Evolutionary conservation across 257 asterid genomes (phyloP).

Genomic region (Eustoma russellianum): DNA sequence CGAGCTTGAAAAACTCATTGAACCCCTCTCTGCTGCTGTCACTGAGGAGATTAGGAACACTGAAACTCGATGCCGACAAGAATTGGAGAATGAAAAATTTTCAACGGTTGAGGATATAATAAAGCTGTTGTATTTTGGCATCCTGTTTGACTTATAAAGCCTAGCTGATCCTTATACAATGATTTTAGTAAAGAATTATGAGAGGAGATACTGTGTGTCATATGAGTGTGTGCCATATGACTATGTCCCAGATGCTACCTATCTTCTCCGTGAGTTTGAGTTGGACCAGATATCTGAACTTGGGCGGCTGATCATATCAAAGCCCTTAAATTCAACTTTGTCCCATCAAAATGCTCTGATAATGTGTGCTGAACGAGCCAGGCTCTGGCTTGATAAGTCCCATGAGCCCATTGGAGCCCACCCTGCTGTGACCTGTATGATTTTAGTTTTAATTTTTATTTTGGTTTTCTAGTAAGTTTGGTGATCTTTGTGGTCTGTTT

Average conservation of each 20-base stretch:
- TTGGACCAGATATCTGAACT: constrained; percentile 52
- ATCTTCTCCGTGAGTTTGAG: constrained; percentile 45
- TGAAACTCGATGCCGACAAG: constrained; percentile 4
- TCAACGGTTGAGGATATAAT: constrained; percentile 42
- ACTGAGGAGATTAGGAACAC: constrained; percentile 37
- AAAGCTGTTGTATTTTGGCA: constrained; percentile 45
- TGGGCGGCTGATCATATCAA: constrained; percentile 44
- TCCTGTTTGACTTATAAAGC: constrained; percentile 43
- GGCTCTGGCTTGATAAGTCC: constrained; percentile 53
- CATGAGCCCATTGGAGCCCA: constrained; percentile 45
- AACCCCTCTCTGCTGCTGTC: constrained; percentile 47
- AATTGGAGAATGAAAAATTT: not conserved
- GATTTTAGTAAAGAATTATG: constrained; percentile 35
- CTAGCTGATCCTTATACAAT: not conserved
- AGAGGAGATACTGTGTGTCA: constrained; percentile 58
- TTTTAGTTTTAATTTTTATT: not conserved
- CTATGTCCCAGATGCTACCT: constrained; percentile 34
- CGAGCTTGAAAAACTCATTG: constrained; percentile 70
- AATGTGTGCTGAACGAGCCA: constrained; percentile 59
- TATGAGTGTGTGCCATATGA: constrained; percentile 56
- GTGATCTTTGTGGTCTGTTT: no score
- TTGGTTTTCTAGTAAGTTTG: not conserved
- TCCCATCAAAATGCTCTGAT: constrained; percentile 56
- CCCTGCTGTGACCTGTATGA: constrained; percentile 51
- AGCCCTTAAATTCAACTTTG: constrained; percentile 43